Conservation (phyloP, 139 green algal species). For the Chlamydomonas urium region DNA sequence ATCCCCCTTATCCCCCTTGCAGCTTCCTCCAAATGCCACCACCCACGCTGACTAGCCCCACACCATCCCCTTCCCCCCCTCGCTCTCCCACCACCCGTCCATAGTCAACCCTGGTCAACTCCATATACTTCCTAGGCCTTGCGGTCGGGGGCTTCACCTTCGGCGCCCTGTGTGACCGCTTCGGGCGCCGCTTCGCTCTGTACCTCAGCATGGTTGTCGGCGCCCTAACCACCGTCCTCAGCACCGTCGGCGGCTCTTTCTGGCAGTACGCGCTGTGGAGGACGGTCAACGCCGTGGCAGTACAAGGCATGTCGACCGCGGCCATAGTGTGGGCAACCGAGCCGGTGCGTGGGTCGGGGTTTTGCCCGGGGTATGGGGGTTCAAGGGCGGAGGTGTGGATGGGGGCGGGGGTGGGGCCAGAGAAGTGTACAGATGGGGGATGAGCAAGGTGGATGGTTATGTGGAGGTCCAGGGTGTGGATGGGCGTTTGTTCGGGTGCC, state of each 20-base stretch:
- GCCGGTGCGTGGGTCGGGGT: no score
- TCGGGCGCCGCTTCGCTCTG: not conserved
- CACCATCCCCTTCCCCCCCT: no score
- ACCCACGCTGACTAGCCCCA: no score
- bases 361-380: no score
- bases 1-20: no score
- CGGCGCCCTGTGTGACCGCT: conserved; percentile 13
- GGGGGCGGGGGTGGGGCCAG: no score
- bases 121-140: conserved; percentile 18
- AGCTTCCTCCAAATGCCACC: no score
- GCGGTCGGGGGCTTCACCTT: conserved; percentile 7
- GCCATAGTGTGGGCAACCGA: not conserved
- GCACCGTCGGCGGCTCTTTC: not conserved
- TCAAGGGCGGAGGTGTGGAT: no score
- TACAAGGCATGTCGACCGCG: conserved; percentile 14
- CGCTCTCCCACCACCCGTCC: conserved; percentile 10
- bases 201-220: conserved; percentile 8
- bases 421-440: no score
- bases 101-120: conserved; percentile 7
- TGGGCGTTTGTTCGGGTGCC: no score
- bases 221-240: not conserved
- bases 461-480: no score
- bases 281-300: conserved; percentile 1
- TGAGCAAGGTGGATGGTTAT: no score
- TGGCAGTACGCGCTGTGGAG: conserved; percentile 15